Evolutionary conservation across 768 basidiomycete species (phyloP).

Genomic region (Suillus occidentalis): DNA sequence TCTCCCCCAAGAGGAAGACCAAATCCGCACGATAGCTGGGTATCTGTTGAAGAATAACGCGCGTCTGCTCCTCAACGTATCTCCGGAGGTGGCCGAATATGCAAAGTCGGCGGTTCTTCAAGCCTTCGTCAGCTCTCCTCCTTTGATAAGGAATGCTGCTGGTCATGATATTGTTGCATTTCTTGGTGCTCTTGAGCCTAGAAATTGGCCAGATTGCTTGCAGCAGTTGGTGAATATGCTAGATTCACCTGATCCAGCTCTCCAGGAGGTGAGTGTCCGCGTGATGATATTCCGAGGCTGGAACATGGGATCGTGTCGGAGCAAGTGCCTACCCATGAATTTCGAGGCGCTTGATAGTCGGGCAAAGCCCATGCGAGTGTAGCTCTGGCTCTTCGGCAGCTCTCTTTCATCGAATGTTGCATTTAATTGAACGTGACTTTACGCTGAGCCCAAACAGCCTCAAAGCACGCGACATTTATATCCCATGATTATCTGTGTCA

Average conservation of each 20-base stretch:
- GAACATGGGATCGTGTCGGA: neutral
- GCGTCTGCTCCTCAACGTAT: constrained; percentile 67
- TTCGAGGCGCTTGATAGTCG: neutral
- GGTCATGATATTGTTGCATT: constrained; percentile 91
- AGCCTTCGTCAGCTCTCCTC: constrained; percentile 77
- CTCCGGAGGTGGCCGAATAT: constrained; percentile 66
- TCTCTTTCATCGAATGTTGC: neutral
- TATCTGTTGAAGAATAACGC: constrained; percentile 97
- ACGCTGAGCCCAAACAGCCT: neutral
- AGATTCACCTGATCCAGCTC: constrained; percentile 70
- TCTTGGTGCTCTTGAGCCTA: constrained; percentile 84
- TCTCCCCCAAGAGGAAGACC: constrained; percentile 82
- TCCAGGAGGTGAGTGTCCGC: constrained; percentile 76
- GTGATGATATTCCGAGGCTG: constrained; percentile 2
- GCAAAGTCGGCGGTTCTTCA: constrained; percentile 75
- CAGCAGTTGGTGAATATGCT: constrained; percentile 79
- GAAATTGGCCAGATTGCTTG: constrained; percentile 94
- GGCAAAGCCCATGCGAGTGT: neutral
- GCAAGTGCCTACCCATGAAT: neutral
- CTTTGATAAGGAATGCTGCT: constrained; percentile 92
- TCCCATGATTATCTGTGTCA: constrained; percentile 1
- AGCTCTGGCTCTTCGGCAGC: neutral
- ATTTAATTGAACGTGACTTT: constrained; percentile 2
- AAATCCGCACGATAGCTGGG: constrained; percentile 93
- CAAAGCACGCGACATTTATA: neutral